phyloP scores from a whole-genome alignment of 2,329 filamentous ascomycete genomes.

The Purpureocillium lavendulum region DNA sequence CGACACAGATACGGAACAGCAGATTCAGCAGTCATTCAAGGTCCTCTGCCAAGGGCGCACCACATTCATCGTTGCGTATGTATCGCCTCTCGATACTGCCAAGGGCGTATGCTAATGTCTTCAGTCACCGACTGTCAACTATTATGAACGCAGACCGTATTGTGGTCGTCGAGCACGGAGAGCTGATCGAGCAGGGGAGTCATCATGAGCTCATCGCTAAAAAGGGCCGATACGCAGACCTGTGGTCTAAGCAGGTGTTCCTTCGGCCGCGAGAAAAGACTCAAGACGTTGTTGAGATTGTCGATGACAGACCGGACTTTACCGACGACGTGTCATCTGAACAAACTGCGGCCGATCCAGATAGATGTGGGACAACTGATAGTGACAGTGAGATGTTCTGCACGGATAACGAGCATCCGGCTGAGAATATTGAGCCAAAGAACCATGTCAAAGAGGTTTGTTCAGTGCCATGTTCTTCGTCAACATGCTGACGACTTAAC shows the following conservation, averaged over 20 bases:
- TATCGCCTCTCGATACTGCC: background rate
- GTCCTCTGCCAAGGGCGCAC: conserved; percentile 52
- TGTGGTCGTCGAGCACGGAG: conserved; percentile 54
- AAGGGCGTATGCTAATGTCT: conserved; percentile 5
- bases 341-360: conserved; percentile 23
- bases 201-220: conserved; percentile 49
- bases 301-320: conserved; percentile 13
- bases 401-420: conserved; percentile 10
- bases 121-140: conserved; percentile 59
- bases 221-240: conserved; percentile 53
- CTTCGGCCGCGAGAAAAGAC: conserved; percentile 35
- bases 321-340: conserved; percentile 29
- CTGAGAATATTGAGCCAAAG: conserved; percentile 22
- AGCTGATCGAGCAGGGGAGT: conserved; percentile 54
- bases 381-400: conserved; percentile 15
- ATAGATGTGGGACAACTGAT: conserved; percentile 14
- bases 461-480: conserved; percentile 15
- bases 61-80: conserved; percentile 58
- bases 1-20: conserved; percentile 60
- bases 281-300: conserved; percentile 1
- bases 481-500: conserved; percentile 12
- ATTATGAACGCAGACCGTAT: conserved; percentile 63
- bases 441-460: conserved; percentile 41
- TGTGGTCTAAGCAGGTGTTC: conserved; percentile 59
- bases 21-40: conserved; percentile 54